Percentiles rank a stretch among this genome's conserved stretches.
phyloP scores from a whole-genome alignment of 1,139 yeast species.

The Kodamaea sp. region DNA sequence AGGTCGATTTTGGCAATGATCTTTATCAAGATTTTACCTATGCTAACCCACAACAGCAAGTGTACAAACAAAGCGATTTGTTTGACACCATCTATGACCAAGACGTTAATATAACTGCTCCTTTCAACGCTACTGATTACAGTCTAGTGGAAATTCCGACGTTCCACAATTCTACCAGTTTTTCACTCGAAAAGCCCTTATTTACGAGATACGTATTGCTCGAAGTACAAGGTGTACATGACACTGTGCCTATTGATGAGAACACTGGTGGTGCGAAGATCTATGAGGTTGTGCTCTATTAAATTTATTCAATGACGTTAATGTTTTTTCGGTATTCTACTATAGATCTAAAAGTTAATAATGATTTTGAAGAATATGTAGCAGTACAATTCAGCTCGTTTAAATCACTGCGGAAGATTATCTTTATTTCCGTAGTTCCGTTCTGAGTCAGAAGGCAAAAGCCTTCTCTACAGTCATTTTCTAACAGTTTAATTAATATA shows the following conservation, averaged over 20 bases:
- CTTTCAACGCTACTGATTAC: slow-evolving; percentile 37
- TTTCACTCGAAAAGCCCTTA: slow-evolving; percentile 31
- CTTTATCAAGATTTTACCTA: slow-evolving; percentile 17
- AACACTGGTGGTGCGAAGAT: slow-evolving; percentile 55
- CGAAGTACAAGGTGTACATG: slow-evolving; percentile 52
- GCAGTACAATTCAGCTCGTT: too few species aligned
- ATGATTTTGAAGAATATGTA: too few species aligned
- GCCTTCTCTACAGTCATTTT: too few species aligned
- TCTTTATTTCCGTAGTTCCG: too few species aligned
- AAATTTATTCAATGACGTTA: too few species aligned
- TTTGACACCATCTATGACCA: slow-evolving; percentile 37
- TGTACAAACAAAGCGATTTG: slow-evolving; percentile 29
- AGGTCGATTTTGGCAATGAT: slow-evolving; percentile 49
- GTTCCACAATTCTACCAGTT: slow-evolving; percentile 48
- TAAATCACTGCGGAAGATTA: too few species aligned
- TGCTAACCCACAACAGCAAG: slow-evolving; percentile 24
- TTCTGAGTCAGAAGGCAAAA: too few species aligned
- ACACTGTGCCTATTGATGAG: slow-evolving; percentile 33
- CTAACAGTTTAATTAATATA: too few species aligned
- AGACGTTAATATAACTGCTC: slow-evolving; percentile 43
- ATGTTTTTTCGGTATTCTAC: too few species aligned
- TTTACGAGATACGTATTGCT: slow-evolving; percentile 46
- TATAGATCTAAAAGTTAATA: too few species aligned
- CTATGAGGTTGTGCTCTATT: slow-evolving; percentile 49
- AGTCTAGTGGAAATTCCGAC: slow-evolving; percentile 40